Percentiles rank a stretch among this genome's conserved stretches.
Evolutionary conservation across 176 grass and related monocot genomes (phyloP).

Genomic region (Metroxylon sagu): DNA sequence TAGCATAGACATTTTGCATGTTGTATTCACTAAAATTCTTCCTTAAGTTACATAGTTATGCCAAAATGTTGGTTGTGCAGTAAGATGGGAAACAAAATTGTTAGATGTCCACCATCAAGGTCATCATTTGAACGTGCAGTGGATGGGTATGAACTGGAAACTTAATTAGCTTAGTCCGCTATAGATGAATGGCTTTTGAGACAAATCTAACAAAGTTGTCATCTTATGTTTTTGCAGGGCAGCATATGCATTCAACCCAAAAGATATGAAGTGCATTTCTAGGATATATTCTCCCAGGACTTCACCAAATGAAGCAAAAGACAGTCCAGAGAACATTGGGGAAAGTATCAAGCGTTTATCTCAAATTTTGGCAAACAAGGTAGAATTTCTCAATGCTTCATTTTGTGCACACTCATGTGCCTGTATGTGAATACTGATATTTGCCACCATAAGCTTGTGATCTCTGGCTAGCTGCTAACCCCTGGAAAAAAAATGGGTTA

Average conservation of each 20-base stretch:
- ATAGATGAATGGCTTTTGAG: background rate
- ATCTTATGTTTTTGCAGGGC: conserved; percentile 22
- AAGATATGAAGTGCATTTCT: conserved; percentile 47
- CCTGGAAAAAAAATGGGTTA: background rate
- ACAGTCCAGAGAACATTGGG: conserved; percentile 57
- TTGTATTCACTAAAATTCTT: no score
- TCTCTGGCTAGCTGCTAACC: background rate
- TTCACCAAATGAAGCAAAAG: conserved; percentile 8
- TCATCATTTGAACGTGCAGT: conserved; percentile 36
- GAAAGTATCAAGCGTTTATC: conserved; percentile 51
- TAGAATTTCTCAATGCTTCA: conserved; percentile 9
- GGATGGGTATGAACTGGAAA: conserved; percentile 24
- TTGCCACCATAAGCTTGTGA: background rate
- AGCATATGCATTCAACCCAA: conserved; percentile 62
- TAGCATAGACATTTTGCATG: no score
- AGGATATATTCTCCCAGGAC: conserved; percentile 30
- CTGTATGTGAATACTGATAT: background rate
- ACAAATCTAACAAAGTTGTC: background rate
- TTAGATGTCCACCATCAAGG: conserved; percentile 18
- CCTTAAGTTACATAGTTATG: no score
- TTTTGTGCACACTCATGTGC: background rate
- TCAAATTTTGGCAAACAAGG: conserved; percentile 40
- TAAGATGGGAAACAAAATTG: conserved; percentile 8
- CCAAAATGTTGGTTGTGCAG: background rate
- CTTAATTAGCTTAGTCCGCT: no score